phyloP scores from a whole-genome alignment of 495 filamentous ascomycete species.

The Neurospora africana region DNA sequence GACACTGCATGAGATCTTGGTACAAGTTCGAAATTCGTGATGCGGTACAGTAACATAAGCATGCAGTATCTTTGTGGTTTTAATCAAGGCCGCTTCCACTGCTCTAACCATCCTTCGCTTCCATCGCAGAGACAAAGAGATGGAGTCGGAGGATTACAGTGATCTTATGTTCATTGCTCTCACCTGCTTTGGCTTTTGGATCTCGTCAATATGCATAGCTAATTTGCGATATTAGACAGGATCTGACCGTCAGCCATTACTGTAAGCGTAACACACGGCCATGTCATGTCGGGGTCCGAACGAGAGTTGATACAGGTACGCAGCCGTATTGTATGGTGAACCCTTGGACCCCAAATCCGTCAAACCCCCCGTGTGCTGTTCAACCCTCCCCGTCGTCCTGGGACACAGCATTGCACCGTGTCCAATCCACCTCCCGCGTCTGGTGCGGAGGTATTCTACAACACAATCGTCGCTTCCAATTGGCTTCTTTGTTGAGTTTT shows the following conservation, averaged over 20 bases:
- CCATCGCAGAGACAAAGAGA: constrained; percentile 10
- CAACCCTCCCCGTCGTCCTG: neutral
- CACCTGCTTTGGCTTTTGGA: neutral
- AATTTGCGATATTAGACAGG: neutral
- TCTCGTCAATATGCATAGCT: neutral
- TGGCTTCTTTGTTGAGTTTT: neutral
- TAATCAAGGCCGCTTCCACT: neutral
- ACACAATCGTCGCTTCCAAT: neutral
- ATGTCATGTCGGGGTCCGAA: neutral
- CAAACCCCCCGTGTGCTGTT: neutral
- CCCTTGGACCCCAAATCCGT: neutral
- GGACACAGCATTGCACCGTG: neutral
- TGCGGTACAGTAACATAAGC: neutral
- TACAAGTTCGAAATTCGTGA: neutral
- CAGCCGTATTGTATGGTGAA: neutral
- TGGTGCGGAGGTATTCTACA: neutral
- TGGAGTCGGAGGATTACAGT: neutral
- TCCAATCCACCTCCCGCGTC: neutral
- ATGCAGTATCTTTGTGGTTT: neutral
- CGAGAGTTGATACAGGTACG: neutral
- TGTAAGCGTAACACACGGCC: neutral
- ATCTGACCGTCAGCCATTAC: neutral
- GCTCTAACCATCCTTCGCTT: constrained; percentile 5
- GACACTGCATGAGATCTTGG: neutral
- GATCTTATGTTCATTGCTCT: neutral